Conservation (phyloP, 1,284 basidiomycete species). For the Puccinia triticina region DNA sequence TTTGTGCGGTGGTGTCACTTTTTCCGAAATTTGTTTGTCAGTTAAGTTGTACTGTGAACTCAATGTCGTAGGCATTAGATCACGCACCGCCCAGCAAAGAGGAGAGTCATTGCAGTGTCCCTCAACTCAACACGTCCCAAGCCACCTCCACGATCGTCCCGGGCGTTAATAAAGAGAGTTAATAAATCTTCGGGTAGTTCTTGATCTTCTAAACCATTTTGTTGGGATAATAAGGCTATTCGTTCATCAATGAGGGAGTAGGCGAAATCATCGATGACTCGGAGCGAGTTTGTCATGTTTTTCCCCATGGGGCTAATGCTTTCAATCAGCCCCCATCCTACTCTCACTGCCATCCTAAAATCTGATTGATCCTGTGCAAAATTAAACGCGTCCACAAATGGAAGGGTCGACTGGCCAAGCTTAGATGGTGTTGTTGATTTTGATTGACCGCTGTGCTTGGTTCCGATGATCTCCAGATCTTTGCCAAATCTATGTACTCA, state of each 20-base stretch:
- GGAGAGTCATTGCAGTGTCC: constrained; percentile 29
- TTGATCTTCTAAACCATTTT: background rate
- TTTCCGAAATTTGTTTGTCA: too few species aligned
- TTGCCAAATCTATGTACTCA: background rate
- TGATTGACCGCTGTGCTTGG: background rate
- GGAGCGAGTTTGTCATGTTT: background rate
- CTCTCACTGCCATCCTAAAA: background rate
- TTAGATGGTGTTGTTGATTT: background rate
- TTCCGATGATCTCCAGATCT: background rate
- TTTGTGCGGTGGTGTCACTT: constrained; percentile 47
- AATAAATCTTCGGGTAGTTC: background rate
- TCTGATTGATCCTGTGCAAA: constrained; percentile 30
- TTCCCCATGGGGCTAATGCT: background rate
- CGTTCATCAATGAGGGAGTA: constrained; percentile 36
- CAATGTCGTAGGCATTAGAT: background rate
- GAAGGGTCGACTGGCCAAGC: background rate
- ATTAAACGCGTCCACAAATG: constrained; percentile 34
- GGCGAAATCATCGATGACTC: constrained; percentile 14
- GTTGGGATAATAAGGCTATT: background rate
- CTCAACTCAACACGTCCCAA: constrained; percentile 37
- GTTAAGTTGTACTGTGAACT: too few species aligned
- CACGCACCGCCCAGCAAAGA: constrained; percentile 46
- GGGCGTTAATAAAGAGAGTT: constrained; percentile 24
- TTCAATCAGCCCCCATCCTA: constrained; percentile 10
- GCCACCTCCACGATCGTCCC: background rate